Evolutionary conservation across 495 filamentous ascomycete genomes (phyloP).

Genomic region (Thermothielavioides terrestris): DNA sequence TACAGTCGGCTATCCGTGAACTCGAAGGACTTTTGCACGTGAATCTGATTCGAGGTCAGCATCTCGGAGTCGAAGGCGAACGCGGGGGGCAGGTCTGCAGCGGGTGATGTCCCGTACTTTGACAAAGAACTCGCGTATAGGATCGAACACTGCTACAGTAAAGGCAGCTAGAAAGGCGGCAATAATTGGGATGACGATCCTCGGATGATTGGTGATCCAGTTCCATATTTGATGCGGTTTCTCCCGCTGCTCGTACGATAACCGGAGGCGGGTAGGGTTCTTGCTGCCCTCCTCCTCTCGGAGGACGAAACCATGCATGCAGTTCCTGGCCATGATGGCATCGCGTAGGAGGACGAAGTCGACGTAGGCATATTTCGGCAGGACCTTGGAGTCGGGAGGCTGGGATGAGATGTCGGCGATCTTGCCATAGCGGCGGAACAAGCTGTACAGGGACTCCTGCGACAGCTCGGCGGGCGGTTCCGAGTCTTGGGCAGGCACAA

Average conservation of each 20-base stretch:
- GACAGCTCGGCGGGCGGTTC: constrained; percentile 54
- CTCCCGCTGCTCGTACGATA: constrained; percentile 71
- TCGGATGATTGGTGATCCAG: constrained; percentile 82
- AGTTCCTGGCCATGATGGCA: constrained; percentile 83
- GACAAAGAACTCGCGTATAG: constrained; percentile 85
- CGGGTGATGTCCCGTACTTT: too few relatives aligned
- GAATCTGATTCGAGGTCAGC: constrained; percentile 34
- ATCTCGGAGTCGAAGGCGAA: too few relatives aligned
- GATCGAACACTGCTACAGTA: constrained; percentile 88
- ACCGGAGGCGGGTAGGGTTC: constrained; percentile 59
- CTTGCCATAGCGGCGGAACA: constrained; percentile 89
- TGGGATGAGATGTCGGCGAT: constrained; percentile 71
- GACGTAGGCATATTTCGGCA: constrained; percentile 70
- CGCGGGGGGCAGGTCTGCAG: too few relatives aligned
- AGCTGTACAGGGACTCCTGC: constrained; percentile 73
- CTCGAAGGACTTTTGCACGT: constrained; percentile 70
- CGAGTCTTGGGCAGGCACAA: constrained; percentile 58
- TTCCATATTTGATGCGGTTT: constrained; percentile 73
- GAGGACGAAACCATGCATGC: constrained; percentile 77
- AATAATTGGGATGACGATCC: constrained; percentile 74
- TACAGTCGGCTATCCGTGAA: constrained; percentile 60
- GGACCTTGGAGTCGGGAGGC: constrained; percentile 70
- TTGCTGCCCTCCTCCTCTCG: constrained; percentile 66
- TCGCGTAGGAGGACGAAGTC: constrained; percentile 63
- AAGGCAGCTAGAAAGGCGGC: constrained; percentile 74